phyloP scores from a whole-genome alignment of 441 rosid genomes.

The Macaranga tanarius region DNA sequence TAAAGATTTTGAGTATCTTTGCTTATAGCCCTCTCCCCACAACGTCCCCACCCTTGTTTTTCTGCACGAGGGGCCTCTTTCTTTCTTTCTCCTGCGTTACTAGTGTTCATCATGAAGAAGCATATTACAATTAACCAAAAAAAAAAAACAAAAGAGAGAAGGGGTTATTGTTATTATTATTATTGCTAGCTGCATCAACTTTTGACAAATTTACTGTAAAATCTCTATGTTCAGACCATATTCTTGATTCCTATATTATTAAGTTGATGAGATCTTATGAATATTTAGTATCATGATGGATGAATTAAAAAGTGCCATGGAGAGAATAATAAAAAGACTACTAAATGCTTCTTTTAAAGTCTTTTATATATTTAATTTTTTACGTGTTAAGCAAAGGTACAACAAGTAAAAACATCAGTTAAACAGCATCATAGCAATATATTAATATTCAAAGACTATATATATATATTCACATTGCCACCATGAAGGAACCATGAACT shows the following conservation, averaged over 20 bases:
- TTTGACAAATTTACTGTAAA: neutral
- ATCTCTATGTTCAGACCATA: neutral
- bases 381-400: no score
- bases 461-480: no score
- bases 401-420: no score
- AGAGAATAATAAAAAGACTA: no score
- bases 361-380: no score
- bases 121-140: neutral
- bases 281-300: neutral
- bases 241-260: no score
- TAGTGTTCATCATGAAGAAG: conserved; percentile 22
- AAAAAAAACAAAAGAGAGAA: neutral
- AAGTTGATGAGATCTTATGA: neutral
- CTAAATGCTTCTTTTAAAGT: no score
- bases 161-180: no score
- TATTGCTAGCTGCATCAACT: neutral
- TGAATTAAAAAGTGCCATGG: no score
- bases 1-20: conserved; percentile 44
- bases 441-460: no score
- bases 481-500: no score
- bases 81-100: neutral
- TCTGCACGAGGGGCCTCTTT: neutral
- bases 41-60: conserved; percentile 34
- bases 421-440: no score
- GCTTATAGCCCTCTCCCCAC: conserved; percentile 13